Evolutionary conservation across 2,329 filamentous ascomycete genomes (phyloP).

Genomic region (Fusarium miscanthi): DNA sequence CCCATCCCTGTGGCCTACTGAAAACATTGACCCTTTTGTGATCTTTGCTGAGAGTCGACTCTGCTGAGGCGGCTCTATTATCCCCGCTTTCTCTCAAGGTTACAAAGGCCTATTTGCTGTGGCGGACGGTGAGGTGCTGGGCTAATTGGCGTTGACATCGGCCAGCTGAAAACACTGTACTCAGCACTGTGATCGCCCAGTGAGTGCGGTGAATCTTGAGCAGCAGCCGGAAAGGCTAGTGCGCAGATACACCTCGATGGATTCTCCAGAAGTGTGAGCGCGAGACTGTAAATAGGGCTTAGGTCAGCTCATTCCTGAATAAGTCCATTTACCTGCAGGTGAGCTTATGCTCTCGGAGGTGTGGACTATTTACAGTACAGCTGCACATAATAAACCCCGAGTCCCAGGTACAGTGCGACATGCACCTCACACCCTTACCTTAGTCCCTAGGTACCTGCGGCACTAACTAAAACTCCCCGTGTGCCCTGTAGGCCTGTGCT

Average conservation of each 20-base stretch:
- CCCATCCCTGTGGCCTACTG: slow-evolving; percentile 22
- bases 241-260: neutral
- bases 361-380: slow-evolving; percentile 27
- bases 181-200: slow-evolving; percentile 11
- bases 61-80: slow-evolving; percentile 9
- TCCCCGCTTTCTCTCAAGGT: slow-evolving; percentile 26
- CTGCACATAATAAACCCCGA: neutral
- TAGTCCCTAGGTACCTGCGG: slow-evolving; percentile 17
- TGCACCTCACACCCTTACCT: neutral
- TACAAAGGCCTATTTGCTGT: slow-evolving; percentile 25
- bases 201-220: neutral
- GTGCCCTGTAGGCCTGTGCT: slow-evolving; percentile 28
- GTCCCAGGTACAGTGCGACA: slow-evolving; percentile 16
- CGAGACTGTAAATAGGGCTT: slow-evolving; percentile 2
- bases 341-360: slow-evolving; percentile 34
- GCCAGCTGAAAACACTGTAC: slow-evolving; percentile 25
- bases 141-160: slow-evolving; percentile 6
- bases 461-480: slow-evolving; percentile 37
- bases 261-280: neutral
- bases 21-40: slow-evolving; percentile 22
- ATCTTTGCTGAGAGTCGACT: slow-evolving; percentile 6
- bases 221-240: neutral
- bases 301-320: slow-evolving; percentile 26
- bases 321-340: slow-evolving; percentile 20
- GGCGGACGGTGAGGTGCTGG: slow-evolving; percentile 12